Base-by-base conservation (phyloP, 75 land plant species). In the Sequoia sempervirens region DNA sequence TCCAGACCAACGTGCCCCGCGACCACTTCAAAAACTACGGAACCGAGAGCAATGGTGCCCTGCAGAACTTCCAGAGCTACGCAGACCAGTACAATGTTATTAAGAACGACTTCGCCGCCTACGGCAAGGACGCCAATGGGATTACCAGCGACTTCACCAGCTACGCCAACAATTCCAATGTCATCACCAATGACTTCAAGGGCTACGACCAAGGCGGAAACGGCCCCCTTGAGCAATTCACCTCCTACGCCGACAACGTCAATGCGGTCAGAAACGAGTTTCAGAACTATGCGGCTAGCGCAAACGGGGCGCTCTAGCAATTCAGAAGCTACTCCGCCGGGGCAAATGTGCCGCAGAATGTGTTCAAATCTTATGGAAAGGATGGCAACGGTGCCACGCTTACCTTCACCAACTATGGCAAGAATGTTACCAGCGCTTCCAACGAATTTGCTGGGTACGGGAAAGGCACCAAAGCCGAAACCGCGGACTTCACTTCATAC, bases 341-440 rank as follows among this genome's bases (percentile, higher is more conserved):
- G 1, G 53, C 93, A 56, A 91, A 90, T 68, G 89, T 82, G 11
- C 90, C 90, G 15, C 91, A 87, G 72, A 90, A 90, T 75, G 34
- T 76, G 4, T 93, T 93, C 86, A 52, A 78, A 14, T 85, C 89
- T 14, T 93, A 93, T 81, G 89, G 78, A 41, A 93, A 93, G 88
- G 72, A 86, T 43, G 87, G 82, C 3, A 87, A 87, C 30, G 43
- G 69, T 28, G 85, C 45, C 8, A 26, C 56, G 18, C 82, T 80
- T 37, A 52, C 47, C 2, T 93, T 93, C 83, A 32, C 64, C 14
- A 91, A 90, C 75, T 93, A 91, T 73, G 94, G 92, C 12, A 45
- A 90, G 4, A 84, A 88, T 0, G 5, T 38, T 3, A 20, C 15
- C 81, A 1, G n/a, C 28, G 15, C 47, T 5, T 3, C 14, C 18